Evolutionary conservation across 495 filamentous ascomycete genomes (phyloP).

Genomic region (Cercophora samala): DNA sequence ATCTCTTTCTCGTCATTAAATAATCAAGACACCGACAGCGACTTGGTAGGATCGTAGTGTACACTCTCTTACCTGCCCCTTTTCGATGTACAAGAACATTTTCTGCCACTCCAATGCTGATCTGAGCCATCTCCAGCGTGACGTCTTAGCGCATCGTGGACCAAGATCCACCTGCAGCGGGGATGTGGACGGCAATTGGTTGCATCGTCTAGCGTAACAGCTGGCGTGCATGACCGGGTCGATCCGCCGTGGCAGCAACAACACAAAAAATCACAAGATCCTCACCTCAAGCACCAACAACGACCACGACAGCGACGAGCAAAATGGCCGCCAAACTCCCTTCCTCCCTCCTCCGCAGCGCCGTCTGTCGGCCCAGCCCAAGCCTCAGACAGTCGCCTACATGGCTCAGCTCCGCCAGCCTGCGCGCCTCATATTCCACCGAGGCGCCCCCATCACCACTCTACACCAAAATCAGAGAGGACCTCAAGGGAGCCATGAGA

Average conservation of each 20-base stretch:
- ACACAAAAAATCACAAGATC: background rate
- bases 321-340: conserved; percentile 23
- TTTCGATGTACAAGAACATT: too few relatives aligned
- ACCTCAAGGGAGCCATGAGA: conserved; percentile 60
- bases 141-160: background rate
- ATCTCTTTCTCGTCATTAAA: too few relatives aligned
- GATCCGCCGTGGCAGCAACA: background rate
- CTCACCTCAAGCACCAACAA: conserved; percentile 2
- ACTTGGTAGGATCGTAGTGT: too few relatives aligned
- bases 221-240: conserved; percentile 1
- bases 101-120: background rate
- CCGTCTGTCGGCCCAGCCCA: conserved; percentile 22
- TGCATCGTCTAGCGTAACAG: background rate
- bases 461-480: conserved; percentile 47
- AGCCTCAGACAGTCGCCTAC: conserved; percentile 10
- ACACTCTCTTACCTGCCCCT: too few relatives aligned
- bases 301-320: background rate
- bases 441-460: conserved; percentile 39
- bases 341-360: conserved; percentile 17
- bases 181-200: background rate
- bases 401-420: conserved; percentile 13
- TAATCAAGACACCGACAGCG: too few relatives aligned
- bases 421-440: conserved; percentile 37
- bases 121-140: background rate
- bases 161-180: background rate